These are phyloP conservation scores for Podaxis pistillaris DNA, from an alignment of 768 basidiomycete species.

Conservation along the genomic window DNA sequence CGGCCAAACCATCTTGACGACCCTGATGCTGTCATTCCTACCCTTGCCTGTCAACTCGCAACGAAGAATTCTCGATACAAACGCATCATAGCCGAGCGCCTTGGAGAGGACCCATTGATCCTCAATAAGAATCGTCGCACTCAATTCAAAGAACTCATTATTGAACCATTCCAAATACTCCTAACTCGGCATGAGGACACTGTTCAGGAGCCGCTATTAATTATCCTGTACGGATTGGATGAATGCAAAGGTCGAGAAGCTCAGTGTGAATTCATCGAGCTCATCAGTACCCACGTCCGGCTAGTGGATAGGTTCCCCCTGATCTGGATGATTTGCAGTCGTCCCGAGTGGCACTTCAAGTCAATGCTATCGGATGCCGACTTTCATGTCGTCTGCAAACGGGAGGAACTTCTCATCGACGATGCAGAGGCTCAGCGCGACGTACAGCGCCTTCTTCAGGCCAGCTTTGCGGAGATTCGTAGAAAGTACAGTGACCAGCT, in stretches of 20 bases:
- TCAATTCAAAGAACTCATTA: neutral
- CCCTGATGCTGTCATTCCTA: neutral
- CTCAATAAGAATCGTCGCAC: neutral
- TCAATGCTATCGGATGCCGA: neutral
- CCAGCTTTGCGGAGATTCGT: neutral
- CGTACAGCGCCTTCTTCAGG: neutral
- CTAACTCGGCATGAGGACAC: neutral
- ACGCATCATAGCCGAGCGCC: neutral
- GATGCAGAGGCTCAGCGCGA: conserved; percentile 2
- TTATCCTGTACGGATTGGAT: neutral
- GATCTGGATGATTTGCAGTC: neutral
- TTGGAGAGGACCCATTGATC: neutral
- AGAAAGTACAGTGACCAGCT: neutral
- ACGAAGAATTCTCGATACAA: neutral
- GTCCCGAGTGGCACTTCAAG: conserved; percentile 5
- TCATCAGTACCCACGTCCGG: conserved; percentile 1
- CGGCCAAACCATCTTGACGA: neutral
- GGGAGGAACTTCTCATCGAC: conserved; percentile 2
- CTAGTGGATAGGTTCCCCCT: neutral
- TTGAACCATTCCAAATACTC: neutral
- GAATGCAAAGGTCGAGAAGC: neutral
- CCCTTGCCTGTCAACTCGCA: neutral
- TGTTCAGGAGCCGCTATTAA: neutral
- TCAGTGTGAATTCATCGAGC: conserved; percentile 6
- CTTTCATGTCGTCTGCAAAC: neutral